These are phyloP conservation scores for Coemansia guatemalensis DNA, from an alignment of 192 early-diverging fungal species.

Conservation along the genomic window DNA sequence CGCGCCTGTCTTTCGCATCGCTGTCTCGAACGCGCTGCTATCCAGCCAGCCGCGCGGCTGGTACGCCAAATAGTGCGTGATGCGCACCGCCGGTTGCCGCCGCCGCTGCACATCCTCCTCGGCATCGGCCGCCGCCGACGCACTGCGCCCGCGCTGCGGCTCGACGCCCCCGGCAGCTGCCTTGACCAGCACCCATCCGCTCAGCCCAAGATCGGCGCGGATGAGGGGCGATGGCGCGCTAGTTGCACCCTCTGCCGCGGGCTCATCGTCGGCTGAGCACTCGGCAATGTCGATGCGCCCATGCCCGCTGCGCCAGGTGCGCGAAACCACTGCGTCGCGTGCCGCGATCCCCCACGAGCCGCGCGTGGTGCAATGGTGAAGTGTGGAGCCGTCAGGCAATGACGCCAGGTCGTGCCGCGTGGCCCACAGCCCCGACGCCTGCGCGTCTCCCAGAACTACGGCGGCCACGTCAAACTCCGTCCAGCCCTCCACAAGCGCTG, in stretches of 20 bases:
- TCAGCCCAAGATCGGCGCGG: constrained; percentile 34
- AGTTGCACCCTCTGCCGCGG: not conserved
- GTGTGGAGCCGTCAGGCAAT: constrained; percentile 5
- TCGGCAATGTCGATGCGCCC: constrained; percentile 45
- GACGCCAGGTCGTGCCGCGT: constrained; percentile 11
- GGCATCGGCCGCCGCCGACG: constrained; percentile 31
- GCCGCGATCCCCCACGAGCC: constrained; percentile 36
- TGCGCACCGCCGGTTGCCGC: constrained; percentile 34
- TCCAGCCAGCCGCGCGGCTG: constrained; percentile 47
- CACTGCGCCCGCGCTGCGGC: constrained; percentile 15
- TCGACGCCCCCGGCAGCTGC: not conserved
- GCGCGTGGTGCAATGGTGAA: constrained; percentile 8
- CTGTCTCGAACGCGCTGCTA: not conserved
- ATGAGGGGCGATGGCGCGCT: not conserved
- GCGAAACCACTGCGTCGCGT: constrained; percentile 35
- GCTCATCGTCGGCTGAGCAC: constrained; percentile 18
- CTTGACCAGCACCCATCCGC: constrained; percentile 43
- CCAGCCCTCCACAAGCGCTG: not conserved
- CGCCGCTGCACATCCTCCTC: constrained; percentile 33
- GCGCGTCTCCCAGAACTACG: not conserved
- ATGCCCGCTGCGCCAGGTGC: constrained; percentile 32
- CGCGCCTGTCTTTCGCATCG: not conserved
- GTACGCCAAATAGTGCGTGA: constrained; percentile 36
- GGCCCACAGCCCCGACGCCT: constrained; percentile 31
- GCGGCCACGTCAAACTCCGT: constrained; percentile 16